Evolutionary conservation across 495 filamentous ascomycete species (phyloP).

Genomic region (Lophium mytilinum): DNA sequence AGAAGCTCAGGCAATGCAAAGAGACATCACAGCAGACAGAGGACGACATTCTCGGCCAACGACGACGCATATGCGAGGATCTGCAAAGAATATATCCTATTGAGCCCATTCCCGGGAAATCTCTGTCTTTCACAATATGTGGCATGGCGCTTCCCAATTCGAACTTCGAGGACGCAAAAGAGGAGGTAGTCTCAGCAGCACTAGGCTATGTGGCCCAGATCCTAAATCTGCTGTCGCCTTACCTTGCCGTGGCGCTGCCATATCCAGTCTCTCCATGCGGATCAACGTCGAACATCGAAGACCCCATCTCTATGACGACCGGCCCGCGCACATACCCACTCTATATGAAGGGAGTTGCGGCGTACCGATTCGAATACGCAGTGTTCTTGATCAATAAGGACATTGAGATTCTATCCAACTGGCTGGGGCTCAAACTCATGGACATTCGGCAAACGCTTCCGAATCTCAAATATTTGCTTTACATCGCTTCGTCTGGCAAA

Average conservation of each 20-base stretch:
- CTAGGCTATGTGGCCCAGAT: constrained; percentile 76
- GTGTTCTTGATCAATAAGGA: constrained; percentile 93
- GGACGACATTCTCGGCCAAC: constrained; percentile 65
- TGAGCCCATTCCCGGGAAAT: constrained; percentile 49
- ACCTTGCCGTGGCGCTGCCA: constrained; percentile 68
- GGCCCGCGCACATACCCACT: constrained; percentile 47
- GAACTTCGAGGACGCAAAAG: constrained; percentile 53
- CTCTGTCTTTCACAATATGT: constrained; percentile 72
- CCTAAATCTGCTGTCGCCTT: constrained; percentile 68
- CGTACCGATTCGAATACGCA: constrained; percentile 87
- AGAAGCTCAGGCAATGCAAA: constrained; percentile 49
- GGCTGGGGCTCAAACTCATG: constrained; percentile 64
- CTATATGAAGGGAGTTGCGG: constrained; percentile 63
- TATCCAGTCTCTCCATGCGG: constrained; percentile 68
- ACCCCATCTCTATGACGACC: constrained; percentile 59
- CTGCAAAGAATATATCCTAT: constrained; percentile 73
- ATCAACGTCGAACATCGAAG: constrained; percentile 68
- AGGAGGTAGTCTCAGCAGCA: constrained; percentile 67
- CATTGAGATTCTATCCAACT: constrained; percentile 73
- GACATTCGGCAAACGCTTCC: constrained; percentile 87
- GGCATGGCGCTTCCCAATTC: constrained; percentile 71
- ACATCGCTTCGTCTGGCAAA: constrained; percentile 69
- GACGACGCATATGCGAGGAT: constrained; percentile 78
- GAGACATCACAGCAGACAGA: constrained; percentile 47
- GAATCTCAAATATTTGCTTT: constrained; percentile 89